phyloP scores from a whole-genome alignment of 495 filamentous ascomycete genomes.

The Aspergillus haitiensis region DNA sequence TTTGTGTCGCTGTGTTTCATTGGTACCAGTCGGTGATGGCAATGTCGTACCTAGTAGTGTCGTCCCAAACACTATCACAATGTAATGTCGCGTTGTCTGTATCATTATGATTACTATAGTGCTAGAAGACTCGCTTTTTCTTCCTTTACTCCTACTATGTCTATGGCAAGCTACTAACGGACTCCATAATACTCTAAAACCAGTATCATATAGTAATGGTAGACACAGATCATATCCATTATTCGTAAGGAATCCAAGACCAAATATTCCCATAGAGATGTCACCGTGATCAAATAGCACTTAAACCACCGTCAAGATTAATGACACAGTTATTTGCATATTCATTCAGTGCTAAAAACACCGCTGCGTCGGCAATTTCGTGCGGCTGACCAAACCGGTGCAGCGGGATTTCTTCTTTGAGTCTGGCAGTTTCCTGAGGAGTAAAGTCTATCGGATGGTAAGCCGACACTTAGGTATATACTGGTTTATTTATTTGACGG shows the following conservation, averaged over 20 bases:
- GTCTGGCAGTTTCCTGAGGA: slow-evolving; percentile 29
- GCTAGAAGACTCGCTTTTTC: too few relatives aligned
- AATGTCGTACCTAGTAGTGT: too few relatives aligned
- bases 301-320: slow-evolving; percentile 82
- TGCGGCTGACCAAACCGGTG: slow-evolving; percentile 63
- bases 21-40: too few relatives aligned
- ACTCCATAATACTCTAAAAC: too few relatives aligned
- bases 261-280: neutral
- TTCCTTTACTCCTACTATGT: too few relatives aligned
- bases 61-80: too few relatives aligned
- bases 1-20: too few relatives aligned
- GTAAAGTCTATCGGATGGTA: slow-evolving; percentile 36
- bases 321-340: slow-evolving; percentile 85
- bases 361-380: slow-evolving; percentile 79
- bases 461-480: neutral
- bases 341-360: slow-evolving; percentile 72
- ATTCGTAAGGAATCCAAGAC: neutral
- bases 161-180: too few relatives aligned
- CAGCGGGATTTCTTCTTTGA: slow-evolving; percentile 59
- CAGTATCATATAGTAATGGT: too few relatives aligned
- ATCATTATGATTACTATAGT: too few relatives aligned
- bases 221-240: neutral
- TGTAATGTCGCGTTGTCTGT: too few relatives aligned
- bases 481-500: neutral
- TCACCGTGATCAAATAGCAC: slow-evolving; percentile 51